A percentile compares a stretch with the other conserved stretches of the same genome.
phyloP scores from a whole-genome alignment of 140 eudicot genomes.

The Ambrosia hybrid region DNA sequence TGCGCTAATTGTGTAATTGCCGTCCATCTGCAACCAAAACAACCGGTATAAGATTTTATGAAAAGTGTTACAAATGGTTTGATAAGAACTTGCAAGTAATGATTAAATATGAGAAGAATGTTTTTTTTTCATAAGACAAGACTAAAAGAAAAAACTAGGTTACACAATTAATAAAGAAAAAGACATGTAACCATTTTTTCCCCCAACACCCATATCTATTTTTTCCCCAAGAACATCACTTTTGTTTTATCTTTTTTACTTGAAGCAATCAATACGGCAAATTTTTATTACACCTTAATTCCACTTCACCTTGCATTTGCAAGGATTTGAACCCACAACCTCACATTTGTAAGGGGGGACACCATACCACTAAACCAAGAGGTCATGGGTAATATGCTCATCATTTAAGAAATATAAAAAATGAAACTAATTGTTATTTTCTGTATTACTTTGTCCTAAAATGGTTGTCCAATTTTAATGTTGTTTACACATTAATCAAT shows the following conservation, averaged over 20 bases:
- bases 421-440: not conserved
- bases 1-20: constrained; percentile 74
- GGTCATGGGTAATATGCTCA: not conserved
- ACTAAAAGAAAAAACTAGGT: not conserved
- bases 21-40: constrained; percentile 55
- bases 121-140: too few species aligned
- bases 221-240: not conserved
- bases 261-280: not conserved
- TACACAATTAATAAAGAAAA: not conserved
- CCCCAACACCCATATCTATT: not conserved
- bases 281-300: too few species aligned
- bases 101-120: not conserved
- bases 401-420: not conserved
- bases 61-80: not conserved
- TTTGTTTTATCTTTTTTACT: not conserved
- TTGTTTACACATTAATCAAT: too few species aligned
- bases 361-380: too few species aligned
- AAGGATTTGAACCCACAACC: too few species aligned
- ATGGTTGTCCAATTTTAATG: too few species aligned
- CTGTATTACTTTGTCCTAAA: too few species aligned
- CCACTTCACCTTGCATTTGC: too few species aligned
- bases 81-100: not conserved
- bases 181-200: not conserved
- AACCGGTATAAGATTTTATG: not conserved
- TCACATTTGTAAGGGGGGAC: too few species aligned